A percentile compares a stretch with the other conserved stretches of the same genome.
Evolutionary conservation across 2,329 filamentous ascomycete species (phyloP).

Genomic region (Fusarium foetens): DNA sequence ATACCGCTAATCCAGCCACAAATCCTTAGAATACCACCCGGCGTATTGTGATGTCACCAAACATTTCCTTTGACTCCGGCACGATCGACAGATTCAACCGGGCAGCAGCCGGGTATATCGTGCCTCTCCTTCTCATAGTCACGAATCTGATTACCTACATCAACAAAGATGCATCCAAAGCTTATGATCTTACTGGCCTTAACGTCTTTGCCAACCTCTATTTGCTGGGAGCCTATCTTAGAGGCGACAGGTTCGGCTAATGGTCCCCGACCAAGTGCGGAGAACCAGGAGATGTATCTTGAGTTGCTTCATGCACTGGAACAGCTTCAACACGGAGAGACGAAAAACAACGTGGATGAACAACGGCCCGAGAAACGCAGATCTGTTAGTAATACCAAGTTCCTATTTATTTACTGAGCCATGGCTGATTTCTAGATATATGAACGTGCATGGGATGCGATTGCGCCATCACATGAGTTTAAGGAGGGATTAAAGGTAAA

Average conservation of each 20-base stretch:
- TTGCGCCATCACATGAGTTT: neutral
- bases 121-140: neutral
- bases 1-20: neutral
- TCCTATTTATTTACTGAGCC: fast-evolving
- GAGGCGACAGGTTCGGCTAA: neutral
- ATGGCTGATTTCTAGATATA: neutral
- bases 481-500: neutral
- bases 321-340: neutral
- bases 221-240: neutral
- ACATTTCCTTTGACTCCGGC: neutral
- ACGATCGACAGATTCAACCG: neutral
- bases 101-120: neutral
- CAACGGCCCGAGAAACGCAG: neutral
- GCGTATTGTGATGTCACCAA: neutral
- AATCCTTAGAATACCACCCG: neutral
- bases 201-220: neutral
- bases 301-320: neutral
- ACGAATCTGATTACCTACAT: neutral
- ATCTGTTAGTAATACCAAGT: neutral
- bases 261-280: neutral
- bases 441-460: neutral
- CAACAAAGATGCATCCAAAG: neutral
- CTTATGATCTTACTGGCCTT: neutral
- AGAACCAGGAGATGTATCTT: neutral
- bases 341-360: neutral